Conservation (phyloP, 176 grass and related monocot species). For the Metroxylon sagu region DNA sequence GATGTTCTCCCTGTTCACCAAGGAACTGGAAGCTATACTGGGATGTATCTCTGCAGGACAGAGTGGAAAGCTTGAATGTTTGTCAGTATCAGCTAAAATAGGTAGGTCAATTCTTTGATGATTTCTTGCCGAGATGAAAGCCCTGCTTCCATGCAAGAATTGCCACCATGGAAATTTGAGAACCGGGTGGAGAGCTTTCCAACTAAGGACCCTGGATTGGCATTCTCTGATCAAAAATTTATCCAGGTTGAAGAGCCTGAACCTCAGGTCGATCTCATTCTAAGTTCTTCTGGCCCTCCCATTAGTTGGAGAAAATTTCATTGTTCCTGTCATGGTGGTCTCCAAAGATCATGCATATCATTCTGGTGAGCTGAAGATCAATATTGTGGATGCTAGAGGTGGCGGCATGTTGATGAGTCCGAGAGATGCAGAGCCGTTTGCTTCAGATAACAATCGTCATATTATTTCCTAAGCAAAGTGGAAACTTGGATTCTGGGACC, state of each 20-base stretch:
- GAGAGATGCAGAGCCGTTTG: constrained; percentile 69
- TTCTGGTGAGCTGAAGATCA: constrained; percentile 96
- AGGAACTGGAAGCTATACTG: background rate
- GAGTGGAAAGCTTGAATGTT: constrained; percentile 94
- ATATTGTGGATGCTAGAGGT: constrained; percentile 90
- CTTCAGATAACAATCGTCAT: constrained; percentile 9
- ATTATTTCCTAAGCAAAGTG: too few relatives aligned
- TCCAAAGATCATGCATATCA: constrained; percentile 63
- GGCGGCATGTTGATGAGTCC: constrained; percentile 88
- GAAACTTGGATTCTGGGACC: too few relatives aligned
- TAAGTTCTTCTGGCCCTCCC: constrained; percentile 56
- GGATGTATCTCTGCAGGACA: constrained; percentile 54
- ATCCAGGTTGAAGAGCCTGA: constrained; percentile 87
- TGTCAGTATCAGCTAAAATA: constrained; percentile 66
- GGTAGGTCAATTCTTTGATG: constrained; percentile 51
- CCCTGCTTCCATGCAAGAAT: constrained; percentile 83
- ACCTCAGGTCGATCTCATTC: constrained; percentile 61
- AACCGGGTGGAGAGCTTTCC: constrained; percentile 54
- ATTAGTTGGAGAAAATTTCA: constrained; percentile 84
- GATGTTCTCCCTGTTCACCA: too few relatives aligned
- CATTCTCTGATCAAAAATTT: constrained; percentile 63
- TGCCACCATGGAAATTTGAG: constrained; percentile 85
- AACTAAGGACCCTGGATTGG: constrained; percentile 50
- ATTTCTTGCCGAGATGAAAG: constrained; percentile 81
- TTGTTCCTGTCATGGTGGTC: constrained; percentile 47